Conservation (phyloP, 495 filamentous ascomycete species). For the Tetracladium marchalianum region DNA sequence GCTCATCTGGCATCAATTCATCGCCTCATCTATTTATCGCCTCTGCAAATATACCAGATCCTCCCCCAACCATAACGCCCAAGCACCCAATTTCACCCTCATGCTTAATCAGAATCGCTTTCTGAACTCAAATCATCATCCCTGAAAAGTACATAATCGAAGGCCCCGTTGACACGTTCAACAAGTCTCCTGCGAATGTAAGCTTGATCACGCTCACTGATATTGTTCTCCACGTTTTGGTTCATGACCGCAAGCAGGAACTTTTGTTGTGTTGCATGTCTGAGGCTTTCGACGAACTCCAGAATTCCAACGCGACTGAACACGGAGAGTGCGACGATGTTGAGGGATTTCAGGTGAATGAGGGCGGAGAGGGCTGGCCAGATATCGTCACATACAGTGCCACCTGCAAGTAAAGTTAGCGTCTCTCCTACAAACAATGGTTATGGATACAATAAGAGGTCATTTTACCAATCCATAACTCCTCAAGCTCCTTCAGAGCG, state of each 20-base stretch:
- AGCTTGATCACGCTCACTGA: conserved; percentile 26
- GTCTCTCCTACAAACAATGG: conserved; percentile 5
- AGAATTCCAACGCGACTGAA: conserved; percentile 37
- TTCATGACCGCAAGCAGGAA: conserved; percentile 31
- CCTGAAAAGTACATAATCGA: conserved; percentile 30
- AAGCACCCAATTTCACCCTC: too few species aligned
- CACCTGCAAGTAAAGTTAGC: conserved; percentile 28
- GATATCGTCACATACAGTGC: conserved; percentile 40
- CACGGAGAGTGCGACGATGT: conserved; percentile 33
- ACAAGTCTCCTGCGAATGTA: conserved; percentile 28
- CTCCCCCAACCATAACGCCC: too few species aligned
- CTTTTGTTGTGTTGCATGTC: conserved; percentile 14
- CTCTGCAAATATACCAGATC: too few species aligned
- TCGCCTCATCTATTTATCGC: too few species aligned
- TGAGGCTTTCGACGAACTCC: conserved; percentile 34
- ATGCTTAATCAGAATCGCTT: conserved; percentile 20
- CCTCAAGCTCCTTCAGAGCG: conserved; percentile 17
- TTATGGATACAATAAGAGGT: conserved; percentile 16
- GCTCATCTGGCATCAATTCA: too few species aligned
- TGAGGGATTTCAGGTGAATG: conserved; percentile 33
- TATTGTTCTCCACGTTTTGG: conserved; percentile 21
- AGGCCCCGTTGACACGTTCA: conserved; percentile 28
- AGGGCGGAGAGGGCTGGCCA: conserved; percentile 33
- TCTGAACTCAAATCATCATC: conserved; percentile 26
- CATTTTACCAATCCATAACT: conserved; percentile 19